Evolutionary conservation across 73 alveolate species (phyloP).

Genomic region (Tetrahymena borealis): DNA sequence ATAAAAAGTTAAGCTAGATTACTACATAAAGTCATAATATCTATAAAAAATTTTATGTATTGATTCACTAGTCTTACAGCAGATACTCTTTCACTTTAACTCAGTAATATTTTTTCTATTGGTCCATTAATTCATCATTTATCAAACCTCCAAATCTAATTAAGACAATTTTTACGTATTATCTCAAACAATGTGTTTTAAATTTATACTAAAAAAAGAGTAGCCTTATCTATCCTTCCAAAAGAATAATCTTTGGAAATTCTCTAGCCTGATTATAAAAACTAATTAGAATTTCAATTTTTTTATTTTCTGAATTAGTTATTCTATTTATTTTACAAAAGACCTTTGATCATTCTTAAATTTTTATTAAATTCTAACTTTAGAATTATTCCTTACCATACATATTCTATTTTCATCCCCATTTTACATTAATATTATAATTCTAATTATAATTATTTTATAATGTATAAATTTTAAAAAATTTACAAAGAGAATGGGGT

Average conservation of each 20-base stretch:
- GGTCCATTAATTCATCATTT: not conserved
- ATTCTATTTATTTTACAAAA: no score
- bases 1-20: not conserved
- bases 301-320: no score
- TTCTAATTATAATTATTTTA: no score
- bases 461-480: no score
- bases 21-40: not conserved
- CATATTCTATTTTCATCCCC: no score
- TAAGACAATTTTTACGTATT: not conserved
- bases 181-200: not conserved
- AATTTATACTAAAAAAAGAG: not conserved
- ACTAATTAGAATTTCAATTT: no score
- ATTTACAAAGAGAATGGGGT: no score
- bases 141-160: not conserved
- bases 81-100: not conserved
- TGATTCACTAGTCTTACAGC: not conserved
- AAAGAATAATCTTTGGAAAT: not conserved
- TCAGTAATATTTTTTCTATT: not conserved
- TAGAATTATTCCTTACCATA: no score
- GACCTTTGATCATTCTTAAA: no score
- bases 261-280: no score
- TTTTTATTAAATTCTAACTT: no score
- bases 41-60: not conserved
- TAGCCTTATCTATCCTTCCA: not conserved
- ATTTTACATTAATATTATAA: no score